These are phyloP conservation scores for Chiua virens DNA, from an alignment of 768 basidiomycete species.

Conservation along the genomic window DNA sequence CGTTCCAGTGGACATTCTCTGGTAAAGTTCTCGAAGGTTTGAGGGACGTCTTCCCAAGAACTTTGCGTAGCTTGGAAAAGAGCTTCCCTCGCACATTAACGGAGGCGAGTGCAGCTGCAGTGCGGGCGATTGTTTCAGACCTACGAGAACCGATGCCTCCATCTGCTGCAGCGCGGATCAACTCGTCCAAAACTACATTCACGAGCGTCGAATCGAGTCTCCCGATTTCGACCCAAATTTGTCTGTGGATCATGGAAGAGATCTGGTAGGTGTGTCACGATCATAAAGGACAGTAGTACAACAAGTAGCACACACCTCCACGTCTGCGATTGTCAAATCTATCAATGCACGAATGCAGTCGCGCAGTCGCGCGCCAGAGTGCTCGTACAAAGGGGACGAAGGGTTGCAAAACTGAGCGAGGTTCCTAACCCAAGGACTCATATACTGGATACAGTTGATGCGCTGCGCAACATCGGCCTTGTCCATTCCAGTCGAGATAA, in stretches of 20 bases:
- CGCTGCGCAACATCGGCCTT: slow-evolving; percentile 49
- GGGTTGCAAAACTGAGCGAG: slow-evolving; percentile 70
- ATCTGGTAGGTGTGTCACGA: slow-evolving; percentile 44
- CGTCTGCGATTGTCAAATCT: slow-evolving; percentile 68
- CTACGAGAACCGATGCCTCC: slow-evolving; percentile 73
- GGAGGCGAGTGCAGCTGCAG: slow-evolving; percentile 71
- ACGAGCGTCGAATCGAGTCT: slow-evolving; percentile 65
- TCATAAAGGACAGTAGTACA: background rate
- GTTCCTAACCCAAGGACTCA: slow-evolving; percentile 89
- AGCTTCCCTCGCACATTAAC: slow-evolving; percentile 78
- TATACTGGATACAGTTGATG: slow-evolving; percentile 74
- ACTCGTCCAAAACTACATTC: slow-evolving; percentile 76
- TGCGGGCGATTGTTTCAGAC: slow-evolving; percentile 74
- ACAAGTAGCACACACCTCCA: slow-evolving; percentile 54
- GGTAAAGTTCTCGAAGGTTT: slow-evolving; percentile 61
- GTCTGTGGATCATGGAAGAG: slow-evolving; percentile 62
- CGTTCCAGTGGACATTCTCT: slow-evolving; percentile 76
- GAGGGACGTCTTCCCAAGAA: slow-evolving; percentile 69
- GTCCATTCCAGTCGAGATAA: slow-evolving; percentile 69
- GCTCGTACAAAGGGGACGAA: slow-evolving; percentile 63
- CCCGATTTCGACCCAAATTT: slow-evolving; percentile 76
- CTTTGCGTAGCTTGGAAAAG: slow-evolving; percentile 76
- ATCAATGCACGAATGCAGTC: slow-evolving; percentile 81
- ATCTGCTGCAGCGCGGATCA: slow-evolving; percentile 81
- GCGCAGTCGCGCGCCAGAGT: slow-evolving; percentile 70